A percentile compares a stretch with the other conserved stretches of the same genome.
Conservation (phyloP, 1,284 basidiomycete genomes). For the Inonotus hispidus region DNA sequence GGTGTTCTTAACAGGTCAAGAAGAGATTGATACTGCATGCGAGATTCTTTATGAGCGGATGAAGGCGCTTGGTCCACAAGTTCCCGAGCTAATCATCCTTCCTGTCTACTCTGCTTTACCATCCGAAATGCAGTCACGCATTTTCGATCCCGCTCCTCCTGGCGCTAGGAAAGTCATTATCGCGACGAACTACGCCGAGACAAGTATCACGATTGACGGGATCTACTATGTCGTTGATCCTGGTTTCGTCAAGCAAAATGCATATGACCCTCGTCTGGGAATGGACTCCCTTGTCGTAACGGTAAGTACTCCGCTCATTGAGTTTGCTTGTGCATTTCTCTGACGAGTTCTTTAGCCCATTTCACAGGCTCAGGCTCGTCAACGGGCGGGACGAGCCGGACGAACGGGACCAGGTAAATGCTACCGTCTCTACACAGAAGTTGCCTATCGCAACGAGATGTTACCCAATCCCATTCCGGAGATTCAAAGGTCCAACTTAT, state of each 20-base stretch:
- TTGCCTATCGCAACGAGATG: constrained; percentile 98
- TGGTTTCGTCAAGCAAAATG: constrained; percentile 98
- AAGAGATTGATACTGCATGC: constrained; percentile 97
- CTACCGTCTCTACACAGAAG: constrained; percentile 96
- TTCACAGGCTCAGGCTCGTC: constrained; percentile 95
- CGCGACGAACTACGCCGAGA: constrained; percentile 99
- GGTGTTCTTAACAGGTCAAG: constrained; percentile 97
- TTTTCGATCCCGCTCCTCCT: constrained; percentile 96
- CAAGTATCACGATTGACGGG: constrained; percentile 95
- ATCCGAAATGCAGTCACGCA: constrained; percentile 94
- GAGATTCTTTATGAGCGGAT: constrained; percentile 98
- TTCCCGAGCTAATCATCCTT: constrained; percentile 93
- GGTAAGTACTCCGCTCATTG: constrained; percentile 25
- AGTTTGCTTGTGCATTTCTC: background rate
- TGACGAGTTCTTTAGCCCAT: constrained; percentile 62
- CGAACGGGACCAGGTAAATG: constrained; percentile 98
- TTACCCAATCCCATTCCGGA: constrained; percentile 96
- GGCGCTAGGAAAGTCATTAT: constrained; percentile 97
- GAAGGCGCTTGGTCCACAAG: constrained; percentile 95
- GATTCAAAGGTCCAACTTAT: constrained; percentile 93
- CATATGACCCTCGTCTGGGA: constrained; percentile 93
- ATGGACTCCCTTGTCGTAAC: constrained; percentile 99
- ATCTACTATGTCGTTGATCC: constrained; percentile 99
- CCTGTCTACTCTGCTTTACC: constrained; percentile 98
- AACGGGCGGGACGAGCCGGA: constrained; percentile 93